Evolutionary conservation across 345 rosid species (phyloP).

Genomic region (Adansonia digitata): DNA sequence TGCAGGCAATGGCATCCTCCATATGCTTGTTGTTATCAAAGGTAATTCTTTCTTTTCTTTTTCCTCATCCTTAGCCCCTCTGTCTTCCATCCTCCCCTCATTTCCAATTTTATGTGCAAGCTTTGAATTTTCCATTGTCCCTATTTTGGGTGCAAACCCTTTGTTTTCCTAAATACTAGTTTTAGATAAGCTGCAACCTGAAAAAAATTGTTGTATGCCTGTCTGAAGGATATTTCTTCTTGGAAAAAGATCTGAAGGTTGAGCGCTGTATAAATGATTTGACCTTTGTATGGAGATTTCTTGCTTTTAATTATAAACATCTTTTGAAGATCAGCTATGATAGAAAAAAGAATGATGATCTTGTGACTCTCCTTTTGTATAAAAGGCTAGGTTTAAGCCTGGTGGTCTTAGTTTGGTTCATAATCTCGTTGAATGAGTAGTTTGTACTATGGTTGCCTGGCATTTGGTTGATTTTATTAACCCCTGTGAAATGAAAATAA

Average conservation of each 20-base stretch:
- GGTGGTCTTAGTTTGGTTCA: not conserved
- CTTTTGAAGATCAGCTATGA: not conserved
- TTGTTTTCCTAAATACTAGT: not conserved
- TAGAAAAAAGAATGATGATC: not conserved
- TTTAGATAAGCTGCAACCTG: not conserved
- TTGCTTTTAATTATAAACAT: not conserved
- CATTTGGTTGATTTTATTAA: not conserved
- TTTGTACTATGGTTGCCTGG: not conserved
- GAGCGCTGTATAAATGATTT: not conserved
- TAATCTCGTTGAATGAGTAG: not conserved
- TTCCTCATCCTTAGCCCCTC: not conserved
- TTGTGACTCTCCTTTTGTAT: not conserved
- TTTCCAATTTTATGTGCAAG: not conserved
- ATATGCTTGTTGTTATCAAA: conserved; percentile 55
- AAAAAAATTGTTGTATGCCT: not conserved
- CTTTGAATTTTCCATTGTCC: not conserved
- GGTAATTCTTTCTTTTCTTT: conserved; percentile 31
- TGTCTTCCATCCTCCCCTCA: not conserved
- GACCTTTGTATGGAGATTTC: not conserved
- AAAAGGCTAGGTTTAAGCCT: not conserved
- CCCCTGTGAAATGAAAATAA: not conserved
- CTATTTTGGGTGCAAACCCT: not conserved
- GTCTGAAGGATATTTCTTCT: not conserved
- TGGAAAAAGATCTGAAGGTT: not conserved
- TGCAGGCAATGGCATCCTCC: conserved; percentile 92